A percentile compares a stretch with the other conserved stretches of the same genome.
Conservation (phyloP, 208 protist species). For the Giardia duodenalis region DNA sequence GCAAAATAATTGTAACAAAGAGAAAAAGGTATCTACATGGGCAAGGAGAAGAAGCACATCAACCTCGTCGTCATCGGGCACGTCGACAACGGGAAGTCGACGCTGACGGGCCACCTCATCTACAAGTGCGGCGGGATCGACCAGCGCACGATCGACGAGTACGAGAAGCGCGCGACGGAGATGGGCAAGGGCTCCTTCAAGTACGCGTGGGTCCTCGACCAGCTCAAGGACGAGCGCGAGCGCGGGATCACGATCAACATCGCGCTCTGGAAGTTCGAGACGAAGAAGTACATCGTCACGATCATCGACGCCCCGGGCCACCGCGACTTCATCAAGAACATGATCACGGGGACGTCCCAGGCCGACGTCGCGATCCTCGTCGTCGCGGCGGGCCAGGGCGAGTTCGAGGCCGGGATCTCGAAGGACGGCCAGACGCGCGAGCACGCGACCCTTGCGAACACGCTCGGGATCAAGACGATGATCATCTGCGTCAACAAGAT, state of each 20-base stretch:
- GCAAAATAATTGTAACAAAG: too few species aligned
- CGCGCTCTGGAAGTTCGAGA: constrained; percentile 68
- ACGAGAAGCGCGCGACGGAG: constrained; percentile 59
- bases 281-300: constrained; percentile 61
- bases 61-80: constrained; percentile 57
- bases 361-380: constrained; percentile 66
- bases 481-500: constrained; percentile 49
- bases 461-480: constrained; percentile 39
- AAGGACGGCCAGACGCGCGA: constrained; percentile 50
- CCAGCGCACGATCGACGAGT: constrained; percentile 63
- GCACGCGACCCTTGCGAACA: constrained; percentile 42
- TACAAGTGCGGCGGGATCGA: constrained; percentile 69
- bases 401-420: constrained; percentile 74
- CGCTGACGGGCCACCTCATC: constrained; percentile 63
- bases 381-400: constrained; percentile 59
- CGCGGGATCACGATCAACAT: constrained; percentile 78
- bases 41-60: constrained; percentile 41
- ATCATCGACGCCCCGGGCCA: constrained; percentile 78
- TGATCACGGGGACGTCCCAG: constrained; percentile 69
- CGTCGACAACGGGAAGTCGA: constrained; percentile 67
- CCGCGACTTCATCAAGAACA: constrained; percentile 74
- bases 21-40: too few species aligned
- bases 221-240: constrained; percentile 72
- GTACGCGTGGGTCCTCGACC: constrained; percentile 80
- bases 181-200: constrained; percentile 73